Base-by-base conservation (phyloP, 768 basidiomycete genomes). In the Tylopilus sp. region DNA sequence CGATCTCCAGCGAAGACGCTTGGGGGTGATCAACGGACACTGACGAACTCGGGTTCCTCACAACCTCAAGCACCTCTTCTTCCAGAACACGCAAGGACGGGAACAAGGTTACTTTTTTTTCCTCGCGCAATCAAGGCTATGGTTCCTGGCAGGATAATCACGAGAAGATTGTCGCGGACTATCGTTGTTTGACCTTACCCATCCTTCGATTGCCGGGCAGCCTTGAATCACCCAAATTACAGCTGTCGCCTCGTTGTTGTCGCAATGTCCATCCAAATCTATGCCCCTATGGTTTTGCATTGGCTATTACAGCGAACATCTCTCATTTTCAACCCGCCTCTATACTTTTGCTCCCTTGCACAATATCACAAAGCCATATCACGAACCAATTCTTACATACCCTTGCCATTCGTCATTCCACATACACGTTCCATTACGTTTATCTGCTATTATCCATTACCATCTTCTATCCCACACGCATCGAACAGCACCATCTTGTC, bases 111-210 rank as follows among this genome's bases (percentile, higher is more conserved):
- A 76, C 80, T 6, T 73, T 83, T 50, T 80, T 90, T 51, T n/a
- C 79, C 81, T 34, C 83, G 84, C 45, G 89, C 89, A 14, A 76
- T 90, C 68, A 89, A 85, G 69, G 84, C 87, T 5, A 84, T 90
- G 66, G 86, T 85, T 52, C 84, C 86, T 42, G 79, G 79, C 33
- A 87, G 81, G 71, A 74, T 78, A 12, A 69, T 67, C 53, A 80
- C 80, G 3, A 78, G 75, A 59, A 76, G 79, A 54, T 44, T 78
- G 60, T 81, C 83, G 12, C 76, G 78, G 55, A 60, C 68, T 38
- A 57, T 69, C 10, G 42, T n/a, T n/a, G n/a, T n/a, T n/a, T n/a
- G n/a, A n/a, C n/a, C n/a, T n/a, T n/a, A n/a, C n/a, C n/a, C n/a
- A n/a, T n/a, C n/a, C n/a, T n/a, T n/a, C n/a, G n/a, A n/a, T n/a